phyloP scores from a whole-genome alignment of 345 rosid genomes.

The Rhodamnia rubescens region DNA sequence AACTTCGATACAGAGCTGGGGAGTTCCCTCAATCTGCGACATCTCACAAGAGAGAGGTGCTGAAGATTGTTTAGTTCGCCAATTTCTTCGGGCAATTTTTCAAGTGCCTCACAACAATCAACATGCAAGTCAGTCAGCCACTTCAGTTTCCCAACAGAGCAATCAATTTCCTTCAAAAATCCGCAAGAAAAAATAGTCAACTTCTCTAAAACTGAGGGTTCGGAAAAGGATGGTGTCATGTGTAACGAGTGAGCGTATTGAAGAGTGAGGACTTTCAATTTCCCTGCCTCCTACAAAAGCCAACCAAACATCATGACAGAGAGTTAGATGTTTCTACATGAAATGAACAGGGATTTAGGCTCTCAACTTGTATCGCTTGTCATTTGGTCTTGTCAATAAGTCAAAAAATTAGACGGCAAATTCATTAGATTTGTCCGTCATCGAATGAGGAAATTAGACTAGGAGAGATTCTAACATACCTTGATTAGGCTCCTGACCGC shows the following conservation, averaged over 20 bases:
- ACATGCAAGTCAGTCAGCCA: not conserved
- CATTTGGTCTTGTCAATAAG: not conserved
- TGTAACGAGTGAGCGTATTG: not conserved
- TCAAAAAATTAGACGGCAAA: not conserved
- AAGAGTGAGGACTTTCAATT: not conserved
- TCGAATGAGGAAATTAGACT: too few species aligned
- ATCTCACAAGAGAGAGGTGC: fast-evolving
- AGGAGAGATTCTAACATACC: not conserved
- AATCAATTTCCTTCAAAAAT: not conserved
- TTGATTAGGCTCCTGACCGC: not conserved
- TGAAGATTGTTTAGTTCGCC: not conserved
- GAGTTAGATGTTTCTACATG: not conserved
- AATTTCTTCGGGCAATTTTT: not conserved
- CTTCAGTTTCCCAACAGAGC: not conserved
- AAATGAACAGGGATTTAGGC: not conserved
- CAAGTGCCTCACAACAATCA: not conserved
- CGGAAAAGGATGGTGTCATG: not conserved
- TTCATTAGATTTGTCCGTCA: not conserved
- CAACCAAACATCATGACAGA: not conserved
- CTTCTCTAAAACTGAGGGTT: not conserved
- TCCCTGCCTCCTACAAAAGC: not conserved
- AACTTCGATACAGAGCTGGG: not conserved
- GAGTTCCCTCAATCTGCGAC: not conserved
- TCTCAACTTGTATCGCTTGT: not conserved
- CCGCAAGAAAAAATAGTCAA: not conserved